These are phyloP conservation scores for Halenospora varia DNA, from an alignment of 495 filamentous ascomycete genomes.

Conservation along the genomic window DNA sequence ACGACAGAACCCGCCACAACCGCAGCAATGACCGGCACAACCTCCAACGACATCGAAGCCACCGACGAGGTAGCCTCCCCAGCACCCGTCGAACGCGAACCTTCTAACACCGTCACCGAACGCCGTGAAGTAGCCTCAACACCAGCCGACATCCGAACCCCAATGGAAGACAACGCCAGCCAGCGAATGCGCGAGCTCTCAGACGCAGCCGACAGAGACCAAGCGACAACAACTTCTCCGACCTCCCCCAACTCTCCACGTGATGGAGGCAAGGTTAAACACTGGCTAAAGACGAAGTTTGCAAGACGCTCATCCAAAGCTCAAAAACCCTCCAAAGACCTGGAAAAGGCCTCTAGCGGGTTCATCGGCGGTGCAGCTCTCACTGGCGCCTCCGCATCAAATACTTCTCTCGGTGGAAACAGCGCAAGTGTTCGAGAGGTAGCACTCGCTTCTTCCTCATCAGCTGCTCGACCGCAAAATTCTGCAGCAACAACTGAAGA, in stretches of 20 bases:
- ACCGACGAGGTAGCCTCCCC: neutral
- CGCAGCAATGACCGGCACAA: neutral
- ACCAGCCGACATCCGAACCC: conserved; percentile 19
- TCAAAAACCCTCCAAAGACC: conserved; percentile 28
- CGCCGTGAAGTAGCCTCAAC: conserved; percentile 1
- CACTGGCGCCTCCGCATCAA: conserved; percentile 29
- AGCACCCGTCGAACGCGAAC: neutral
- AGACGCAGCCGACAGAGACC: conserved; percentile 25
- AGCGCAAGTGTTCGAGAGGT: neutral
- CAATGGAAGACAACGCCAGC: conserved; percentile 21
- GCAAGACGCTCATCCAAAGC: conserved; percentile 36
- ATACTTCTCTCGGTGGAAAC: conserved; percentile 30
- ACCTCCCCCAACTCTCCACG: conserved; percentile 12
- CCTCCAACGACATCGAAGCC: neutral
- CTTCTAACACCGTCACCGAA: neutral
- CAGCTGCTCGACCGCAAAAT: neutral
- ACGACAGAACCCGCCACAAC: neutral
- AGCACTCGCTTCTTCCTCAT: neutral
- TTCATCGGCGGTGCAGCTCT: conserved; percentile 48
- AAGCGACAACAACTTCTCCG: conserved; percentile 11
- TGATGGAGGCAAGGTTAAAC: conserved; percentile 42
- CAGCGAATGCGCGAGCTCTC: conserved; percentile 23
- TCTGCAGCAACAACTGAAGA: neutral
- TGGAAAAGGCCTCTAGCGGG: conserved; percentile 27
- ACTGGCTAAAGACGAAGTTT: conserved; percentile 58